Evolutionary conservation across 176 grass and related monocot genomes (phyloP).

Genomic region (Canna indica): DNA sequence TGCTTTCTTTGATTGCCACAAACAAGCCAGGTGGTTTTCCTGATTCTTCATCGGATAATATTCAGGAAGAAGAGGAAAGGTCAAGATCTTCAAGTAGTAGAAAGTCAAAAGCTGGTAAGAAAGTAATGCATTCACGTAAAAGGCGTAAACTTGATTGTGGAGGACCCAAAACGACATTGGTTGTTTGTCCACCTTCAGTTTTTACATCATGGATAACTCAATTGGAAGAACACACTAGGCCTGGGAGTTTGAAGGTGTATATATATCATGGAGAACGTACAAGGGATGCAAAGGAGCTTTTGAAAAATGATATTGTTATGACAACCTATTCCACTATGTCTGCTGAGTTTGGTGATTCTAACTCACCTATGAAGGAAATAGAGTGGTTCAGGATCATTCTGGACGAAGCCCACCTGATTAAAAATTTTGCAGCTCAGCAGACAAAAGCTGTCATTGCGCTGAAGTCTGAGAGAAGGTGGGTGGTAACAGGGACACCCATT

Average conservation of each 20-base stretch:
- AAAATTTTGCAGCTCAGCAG: conserved; percentile 68
- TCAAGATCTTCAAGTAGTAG: not conserved
- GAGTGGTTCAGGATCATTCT: conserved; percentile 79
- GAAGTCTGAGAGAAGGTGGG: conserved; percentile 72
- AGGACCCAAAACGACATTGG: conserved; percentile 37
- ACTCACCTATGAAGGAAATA: conserved; percentile 58
- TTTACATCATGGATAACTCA: conserved; percentile 93
- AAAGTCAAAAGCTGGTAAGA: conserved; percentile 15
- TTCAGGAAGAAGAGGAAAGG: not conserved
- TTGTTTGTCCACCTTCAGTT: conserved; percentile 76
- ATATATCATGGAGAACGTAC: conserved; percentile 81
- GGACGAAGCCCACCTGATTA: conserved; percentile 91
- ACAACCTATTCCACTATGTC: conserved; percentile 67
- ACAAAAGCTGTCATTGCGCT: conserved; percentile 78
- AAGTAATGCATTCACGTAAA: conserved; percentile 15
- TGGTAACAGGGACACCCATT: conserved; percentile 85
- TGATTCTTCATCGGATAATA: not conserved
- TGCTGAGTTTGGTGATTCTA: conserved; percentile 40
- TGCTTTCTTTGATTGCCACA: conserved; percentile 55
- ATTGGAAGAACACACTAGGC: conserved; percentile 63
- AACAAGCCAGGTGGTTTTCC: conserved; percentile 29
- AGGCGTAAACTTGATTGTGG: conserved; percentile 34
- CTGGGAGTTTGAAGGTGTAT: conserved; percentile 67
- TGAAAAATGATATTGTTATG: conserved; percentile 79
- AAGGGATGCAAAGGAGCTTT: conserved; percentile 38